A percentile compares a stretch with the other conserved stretches of the same genome.
phyloP scores from a whole-genome alignment of 2,329 filamentous ascomycete species.

The Dendrostoma leiphaemia region DNA sequence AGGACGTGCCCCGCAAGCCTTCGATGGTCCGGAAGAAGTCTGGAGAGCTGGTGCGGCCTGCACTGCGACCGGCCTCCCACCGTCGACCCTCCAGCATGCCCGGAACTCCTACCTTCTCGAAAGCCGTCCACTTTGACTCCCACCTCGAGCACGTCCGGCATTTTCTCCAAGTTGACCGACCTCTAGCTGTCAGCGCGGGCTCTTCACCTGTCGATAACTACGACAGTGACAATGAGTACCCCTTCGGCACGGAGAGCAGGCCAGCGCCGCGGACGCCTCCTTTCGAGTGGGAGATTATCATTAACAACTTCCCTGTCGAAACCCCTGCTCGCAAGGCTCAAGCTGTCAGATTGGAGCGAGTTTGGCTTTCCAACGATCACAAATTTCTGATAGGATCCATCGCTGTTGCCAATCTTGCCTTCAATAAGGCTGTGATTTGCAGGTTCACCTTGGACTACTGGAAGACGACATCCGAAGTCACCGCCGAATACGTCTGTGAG shows the following conservation, averaged over 20 bases:
- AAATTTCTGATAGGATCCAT: slow-evolving; percentile 82
- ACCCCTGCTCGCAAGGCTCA: slow-evolving; percentile 58
- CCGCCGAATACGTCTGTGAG: slow-evolving; percentile 82
- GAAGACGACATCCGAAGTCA: slow-evolving; percentile 96
- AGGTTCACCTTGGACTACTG: slow-evolving; percentile 97
- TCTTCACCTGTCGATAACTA: slow-evolving; percentile 89
- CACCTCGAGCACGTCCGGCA: slow-evolving; percentile 95
- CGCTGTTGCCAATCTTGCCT: slow-evolving; percentile 83
- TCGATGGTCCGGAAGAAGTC: slow-evolving; percentile 97
- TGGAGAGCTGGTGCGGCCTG: slow-evolving; percentile 90
- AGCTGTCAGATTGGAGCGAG: slow-evolving; percentile 78
- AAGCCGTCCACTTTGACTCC: slow-evolving; percentile 97
- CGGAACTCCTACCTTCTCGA: slow-evolving; percentile 91
- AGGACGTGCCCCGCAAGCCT: slow-evolving; percentile 66
- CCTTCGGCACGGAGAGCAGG: slow-evolving; percentile 64
- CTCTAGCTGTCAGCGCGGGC: slow-evolving; percentile 91
- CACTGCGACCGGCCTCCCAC: slow-evolving; percentile 75
- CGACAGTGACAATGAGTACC: slow-evolving; percentile 85
- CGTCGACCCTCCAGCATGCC: slow-evolving; percentile 94
- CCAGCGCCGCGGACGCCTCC: slow-evolving; percentile 42
- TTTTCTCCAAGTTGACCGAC: slow-evolving; percentile 90
- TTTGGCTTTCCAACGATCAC: slow-evolving; percentile 86
- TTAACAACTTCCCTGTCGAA: slow-evolving; percentile 78
- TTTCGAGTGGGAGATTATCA: slow-evolving; percentile 83
- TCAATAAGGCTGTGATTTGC: slow-evolving; percentile 84